Base-by-base conservation (phyloP, 176 grass and related monocot genomes). In the Oryza glaberrima region DNA sequence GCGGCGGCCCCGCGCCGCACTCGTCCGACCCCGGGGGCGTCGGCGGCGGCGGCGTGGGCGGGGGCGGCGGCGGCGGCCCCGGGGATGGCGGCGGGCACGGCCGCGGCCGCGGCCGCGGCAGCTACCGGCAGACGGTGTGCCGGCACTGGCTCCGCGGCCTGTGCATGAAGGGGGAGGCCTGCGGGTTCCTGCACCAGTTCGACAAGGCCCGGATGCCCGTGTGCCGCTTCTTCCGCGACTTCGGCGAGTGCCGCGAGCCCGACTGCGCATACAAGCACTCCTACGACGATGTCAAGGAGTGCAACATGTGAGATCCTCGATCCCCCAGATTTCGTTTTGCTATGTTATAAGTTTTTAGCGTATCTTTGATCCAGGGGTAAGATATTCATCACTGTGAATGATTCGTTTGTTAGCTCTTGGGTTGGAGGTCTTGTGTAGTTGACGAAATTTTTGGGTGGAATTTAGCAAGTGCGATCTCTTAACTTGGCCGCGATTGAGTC, bases 201-300 rank as follows among this genome's bases (percentile, higher is more conserved):
- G 96, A 99, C 87, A 99, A 99, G 96, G 91, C 94, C 11, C 89
- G 96, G 68, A 99, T 99, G 96, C 96, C 96, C n/a, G 96, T 99
- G 7, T 99, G 96, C 90, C 93, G 96, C 22, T 99, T 96, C 85
- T 99, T 96, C 85, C 91, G 93, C 48, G 88, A 94, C 68, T 94
- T 79, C 65, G 96, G 96, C 22, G 96, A 96, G 86, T 99, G 96
- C 67, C 96, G 96, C 30, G 96, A 94, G 81, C 86, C 92, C 52
- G 96, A 99, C 85, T 99, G 96, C 84, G 81, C 94, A 1, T 99
- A 99, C 76, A 99, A 99, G 90, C 96, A 99, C 85, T 93, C 96
- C 6, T 90, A 94, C 48, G 96, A 96, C 28, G 96, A 99, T 74
- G 86, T 96, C 77, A 99, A 96, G 82, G 96, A 99, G 90, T 99